Evolutionary conservation across 2,329 filamentous ascomycete genomes (phyloP).

Genomic region (Emericellopsis cladophorae): DNA sequence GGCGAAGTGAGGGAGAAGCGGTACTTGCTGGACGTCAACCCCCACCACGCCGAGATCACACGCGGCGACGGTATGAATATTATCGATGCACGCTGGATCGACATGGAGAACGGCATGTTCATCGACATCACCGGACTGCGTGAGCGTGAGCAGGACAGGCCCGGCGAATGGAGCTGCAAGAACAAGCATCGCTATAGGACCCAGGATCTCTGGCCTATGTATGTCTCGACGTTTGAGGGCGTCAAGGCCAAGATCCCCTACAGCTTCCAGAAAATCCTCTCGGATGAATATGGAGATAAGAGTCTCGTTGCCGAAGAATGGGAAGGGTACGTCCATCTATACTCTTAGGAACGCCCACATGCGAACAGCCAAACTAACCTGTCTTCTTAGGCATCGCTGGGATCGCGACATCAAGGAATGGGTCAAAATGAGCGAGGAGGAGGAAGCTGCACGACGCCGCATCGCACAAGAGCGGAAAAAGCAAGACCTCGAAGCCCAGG

Average conservation of each 20-base stretch:
- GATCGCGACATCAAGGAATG: conserved; percentile 43
- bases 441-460: conserved; percentile 1
- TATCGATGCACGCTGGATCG: conserved; percentile 78
- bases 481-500: conserved; percentile 7
- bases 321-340: conserved; percentile 37
- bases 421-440: conserved; percentile 28
- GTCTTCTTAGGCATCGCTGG: conserved; percentile 43
- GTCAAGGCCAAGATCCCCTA: conserved; percentile 58
- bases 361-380: neutral
- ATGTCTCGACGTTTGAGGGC: conserved; percentile 63
- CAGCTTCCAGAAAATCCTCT: conserved; percentile 51
- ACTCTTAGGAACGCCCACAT: neutral
- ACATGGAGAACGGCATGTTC: conserved; percentile 62
- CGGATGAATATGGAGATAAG: conserved; percentile 52
- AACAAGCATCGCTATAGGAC: conserved; percentile 62
- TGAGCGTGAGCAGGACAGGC: conserved; percentile 46
- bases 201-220: conserved; percentile 64
- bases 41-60: conserved; percentile 47
- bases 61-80: conserved; percentile 61
- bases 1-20: conserved; percentile 26
- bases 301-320: conserved; percentile 48
- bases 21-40: conserved; percentile 70
- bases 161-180: conserved; percentile 67
- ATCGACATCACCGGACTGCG: conserved; percentile 72
- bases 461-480: conserved; percentile 1